Percentiles rank a stretch among this genome's conserved stretches.
Conservation (phyloP, 1,284 basidiomycete species). For the Mycocalia duriaeana region DNA sequence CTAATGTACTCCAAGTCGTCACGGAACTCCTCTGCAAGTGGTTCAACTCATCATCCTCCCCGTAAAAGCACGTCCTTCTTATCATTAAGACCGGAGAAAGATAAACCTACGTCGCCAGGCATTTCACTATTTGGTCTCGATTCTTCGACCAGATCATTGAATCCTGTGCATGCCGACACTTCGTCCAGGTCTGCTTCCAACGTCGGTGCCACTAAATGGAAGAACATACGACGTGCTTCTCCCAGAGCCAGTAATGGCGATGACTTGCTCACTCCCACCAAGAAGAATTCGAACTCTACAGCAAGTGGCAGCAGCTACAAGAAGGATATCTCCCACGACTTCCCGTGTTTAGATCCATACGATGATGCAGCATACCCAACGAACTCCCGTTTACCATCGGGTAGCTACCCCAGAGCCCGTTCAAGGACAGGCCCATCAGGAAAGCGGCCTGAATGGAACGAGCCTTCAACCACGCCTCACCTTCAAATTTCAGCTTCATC, state of each 20-base stretch:
- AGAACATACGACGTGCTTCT: too few species aligned
- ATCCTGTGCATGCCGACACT: too few species aligned
- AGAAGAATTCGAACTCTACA: too few species aligned
- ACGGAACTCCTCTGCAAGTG: conserved; percentile 26
- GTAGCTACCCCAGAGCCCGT: conserved; percentile 38
- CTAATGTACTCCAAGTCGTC: conserved; percentile 33
- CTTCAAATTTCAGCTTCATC: conserved; percentile 65
- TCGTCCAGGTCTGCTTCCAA: too few species aligned
- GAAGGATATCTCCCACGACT: conserved; percentile 24
- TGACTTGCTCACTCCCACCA: too few species aligned
- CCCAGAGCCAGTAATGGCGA: too few species aligned
- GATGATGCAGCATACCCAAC: conserved; percentile 22
- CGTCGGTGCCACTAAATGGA: too few species aligned
- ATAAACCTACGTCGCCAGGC: conserved; percentile 30
- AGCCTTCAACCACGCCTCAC: conserved; percentile 33
- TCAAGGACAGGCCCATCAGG: conserved; percentile 53
- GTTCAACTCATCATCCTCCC: conserved; percentile 32
- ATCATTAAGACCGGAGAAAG: conserved; percentile 50
- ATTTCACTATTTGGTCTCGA: too few species aligned
- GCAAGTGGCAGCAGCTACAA: too few species aligned
- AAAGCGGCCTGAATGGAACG: conserved; percentile 38
- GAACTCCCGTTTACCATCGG: conserved; percentile 9
- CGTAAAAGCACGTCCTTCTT: conserved; percentile 51
- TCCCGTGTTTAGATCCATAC: conserved; percentile 28
- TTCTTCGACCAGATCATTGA: too few species aligned